Percentiles rank a stretch among this genome's conserved stretches.
Conservation (phyloP, 371 early-diverging fungal species). For the Haplosporangium sp. region DNA sequence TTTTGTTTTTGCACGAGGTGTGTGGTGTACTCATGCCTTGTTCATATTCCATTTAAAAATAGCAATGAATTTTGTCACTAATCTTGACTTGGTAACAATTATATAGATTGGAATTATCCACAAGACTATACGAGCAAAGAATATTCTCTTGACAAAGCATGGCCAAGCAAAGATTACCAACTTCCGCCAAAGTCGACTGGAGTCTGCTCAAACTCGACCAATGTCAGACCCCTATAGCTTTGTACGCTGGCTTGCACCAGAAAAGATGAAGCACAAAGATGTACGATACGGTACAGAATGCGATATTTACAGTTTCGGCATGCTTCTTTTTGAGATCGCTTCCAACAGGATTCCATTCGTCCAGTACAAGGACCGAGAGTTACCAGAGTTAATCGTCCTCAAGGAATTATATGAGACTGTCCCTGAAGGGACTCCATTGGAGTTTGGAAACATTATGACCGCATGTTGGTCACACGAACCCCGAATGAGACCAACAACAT, state of each 20-base stretch:
- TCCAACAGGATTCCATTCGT: slow-evolving; percentile 45
- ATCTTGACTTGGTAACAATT: background rate
- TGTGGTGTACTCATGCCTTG: background rate
- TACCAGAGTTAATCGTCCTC: slow-evolving; percentile 48
- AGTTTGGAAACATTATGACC: slow-evolving; percentile 48
- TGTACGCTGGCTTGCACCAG: slow-evolving; percentile 57
- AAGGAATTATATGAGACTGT: slow-evolving; percentile 40
- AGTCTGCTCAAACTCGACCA: slow-evolving; percentile 39
- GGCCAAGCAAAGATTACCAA: slow-evolving; percentile 53
- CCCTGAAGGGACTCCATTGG: slow-evolving; percentile 35
- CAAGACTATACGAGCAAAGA: slow-evolving; percentile 55
- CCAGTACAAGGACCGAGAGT: slow-evolving; percentile 25
- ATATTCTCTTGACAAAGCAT: slow-evolving; percentile 41
- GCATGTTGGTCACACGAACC: slow-evolving; percentile 54
- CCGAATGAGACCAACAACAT: slow-evolving; percentile 39
- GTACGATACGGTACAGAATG: slow-evolving; percentile 49
- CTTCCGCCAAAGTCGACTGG: slow-evolving; percentile 55
- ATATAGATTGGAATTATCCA: slow-evolving; percentile 52
- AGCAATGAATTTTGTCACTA: background rate
- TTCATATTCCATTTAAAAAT: no score
- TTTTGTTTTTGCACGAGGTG: slow-evolving; percentile 47
- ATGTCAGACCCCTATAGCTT: slow-evolving; percentile 54
- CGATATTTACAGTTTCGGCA: slow-evolving; percentile 53
- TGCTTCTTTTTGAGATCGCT: slow-evolving; percentile 52
- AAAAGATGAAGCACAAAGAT: slow-evolving; percentile 51